Conservation (phyloP, 2,329 filamentous ascomycete species). For the Alternaria rosae region DNA sequence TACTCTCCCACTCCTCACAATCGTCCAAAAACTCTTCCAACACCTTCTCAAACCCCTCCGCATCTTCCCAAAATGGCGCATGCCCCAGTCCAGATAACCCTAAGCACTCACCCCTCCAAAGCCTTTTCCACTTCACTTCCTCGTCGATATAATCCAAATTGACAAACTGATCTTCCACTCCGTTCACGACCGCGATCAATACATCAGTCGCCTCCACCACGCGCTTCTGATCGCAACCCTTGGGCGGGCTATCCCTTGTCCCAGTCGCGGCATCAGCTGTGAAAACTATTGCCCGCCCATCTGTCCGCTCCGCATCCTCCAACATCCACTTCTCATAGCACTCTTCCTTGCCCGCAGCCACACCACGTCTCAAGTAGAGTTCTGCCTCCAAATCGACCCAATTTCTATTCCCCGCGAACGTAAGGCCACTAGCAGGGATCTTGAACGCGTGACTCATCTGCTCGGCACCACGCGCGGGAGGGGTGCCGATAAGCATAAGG, state of each 20-base stretch:
- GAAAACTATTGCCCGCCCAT: slow-evolving; percentile 33
- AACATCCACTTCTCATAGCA: slow-evolving; percentile 39
- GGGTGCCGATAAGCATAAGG: slow-evolving; percentile 40
- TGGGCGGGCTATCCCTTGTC: slow-evolving; percentile 4
- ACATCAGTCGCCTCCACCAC: slow-evolving; percentile 29
- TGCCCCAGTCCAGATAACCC: slow-evolving; percentile 35
- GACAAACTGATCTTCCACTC: slow-evolving; percentile 39
- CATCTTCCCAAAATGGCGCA: slow-evolving; percentile 44
- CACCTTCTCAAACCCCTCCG: slow-evolving; percentile 21
- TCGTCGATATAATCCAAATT: slow-evolving; percentile 42
- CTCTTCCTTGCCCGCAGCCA: slow-evolving; percentile 11
- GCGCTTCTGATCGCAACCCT: slow-evolving; percentile 30
- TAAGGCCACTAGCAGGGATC: slow-evolving; percentile 16
- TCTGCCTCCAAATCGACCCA: slow-evolving; percentile 26
- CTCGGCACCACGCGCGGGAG: slow-evolving; percentile 32
- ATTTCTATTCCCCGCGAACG: slow-evolving; percentile 20
- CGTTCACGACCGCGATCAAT: slow-evolving; percentile 40
- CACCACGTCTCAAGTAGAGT: slow-evolving; percentile 22
- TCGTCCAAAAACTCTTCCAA: slow-evolving; percentile 29
- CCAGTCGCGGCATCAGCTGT: slow-evolving; percentile 33
- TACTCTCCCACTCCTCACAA: slow-evolving; percentile 5
- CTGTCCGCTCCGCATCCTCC: slow-evolving; percentile 32
- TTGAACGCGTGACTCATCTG: slow-evolving; percentile 24
- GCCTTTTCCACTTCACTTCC: slow-evolving; percentile 30
- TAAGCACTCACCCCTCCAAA: slow-evolving; percentile 40